Evolutionary conservation across 2,329 filamentous ascomycete species (phyloP).

Genomic region (Dendrostoma leiphaemia): DNA sequence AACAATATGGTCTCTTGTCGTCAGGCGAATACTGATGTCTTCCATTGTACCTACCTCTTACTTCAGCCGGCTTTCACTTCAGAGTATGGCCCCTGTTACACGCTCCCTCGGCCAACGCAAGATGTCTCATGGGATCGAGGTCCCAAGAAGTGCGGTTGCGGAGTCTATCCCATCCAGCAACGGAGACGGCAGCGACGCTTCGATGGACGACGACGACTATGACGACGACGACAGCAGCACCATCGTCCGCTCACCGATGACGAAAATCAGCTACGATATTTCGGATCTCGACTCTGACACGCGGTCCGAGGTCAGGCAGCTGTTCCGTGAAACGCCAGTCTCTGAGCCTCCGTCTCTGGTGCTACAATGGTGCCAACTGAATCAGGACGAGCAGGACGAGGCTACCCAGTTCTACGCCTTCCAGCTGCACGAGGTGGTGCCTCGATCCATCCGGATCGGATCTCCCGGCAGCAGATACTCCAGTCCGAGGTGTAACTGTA

Average conservation of each 20-base stretch:
- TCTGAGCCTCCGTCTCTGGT: constrained; percentile 46
- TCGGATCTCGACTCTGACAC: constrained; percentile 36
- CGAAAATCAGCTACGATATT: constrained; percentile 37
- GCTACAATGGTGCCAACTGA: constrained; percentile 47
- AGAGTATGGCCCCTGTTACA: constrained; percentile 36
- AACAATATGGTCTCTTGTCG: no score
- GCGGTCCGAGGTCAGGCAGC: constrained; percentile 39
- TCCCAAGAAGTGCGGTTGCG: constrained; percentile 19
- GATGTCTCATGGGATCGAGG: constrained; percentile 11
- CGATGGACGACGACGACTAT: constrained; percentile 25
- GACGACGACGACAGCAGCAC: constrained; percentile 20
- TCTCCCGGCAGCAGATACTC: constrained; percentile 37
- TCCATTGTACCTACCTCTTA: constrained; percentile 35
- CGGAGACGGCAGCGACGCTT: constrained; percentile 13
- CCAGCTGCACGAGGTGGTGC: constrained; percentile 53
- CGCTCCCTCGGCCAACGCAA: constrained; percentile 29
- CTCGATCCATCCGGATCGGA: constrained; percentile 50
- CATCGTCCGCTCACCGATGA: constrained; percentile 31
- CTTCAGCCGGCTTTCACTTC: constrained; percentile 41
- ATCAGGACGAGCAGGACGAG: constrained; percentile 30
- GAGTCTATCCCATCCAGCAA: constrained; percentile 25
- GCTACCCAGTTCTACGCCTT: constrained; percentile 50
- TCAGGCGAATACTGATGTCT: constrained; percentile 1
- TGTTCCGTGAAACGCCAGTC: constrained; percentile 32
- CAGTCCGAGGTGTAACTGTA: constrained; percentile 47